phyloP scores from a whole-genome alignment of 208 protist species.

The Trypanosoma congolense region DNA sequence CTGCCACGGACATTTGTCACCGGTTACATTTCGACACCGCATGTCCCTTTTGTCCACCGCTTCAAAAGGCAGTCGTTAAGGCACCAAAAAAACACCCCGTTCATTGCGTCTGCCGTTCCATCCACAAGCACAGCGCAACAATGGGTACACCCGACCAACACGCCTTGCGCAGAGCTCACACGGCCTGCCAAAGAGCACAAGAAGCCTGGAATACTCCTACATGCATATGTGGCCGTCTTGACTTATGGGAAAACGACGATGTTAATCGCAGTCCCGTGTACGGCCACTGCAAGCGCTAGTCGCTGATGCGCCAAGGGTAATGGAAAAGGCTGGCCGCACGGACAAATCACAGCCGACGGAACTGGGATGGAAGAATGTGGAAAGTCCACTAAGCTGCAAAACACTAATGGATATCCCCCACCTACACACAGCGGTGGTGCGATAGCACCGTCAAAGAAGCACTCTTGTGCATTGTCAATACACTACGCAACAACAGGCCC shows the following conservation, averaged over 20 bases:
- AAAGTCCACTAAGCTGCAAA: background rate
- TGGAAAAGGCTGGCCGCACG: slow-evolving; percentile 35
- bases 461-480: slow-evolving; percentile 16
- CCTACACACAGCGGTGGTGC: background rate
- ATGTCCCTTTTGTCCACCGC: slow-evolving; percentile 42
- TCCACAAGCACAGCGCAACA: slow-evolving; percentile 43
- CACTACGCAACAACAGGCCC: slow-evolving; percentile 17
- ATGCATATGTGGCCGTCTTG: slow-evolving; percentile 66
- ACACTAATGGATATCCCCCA: background rate
- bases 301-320: slow-evolving; percentile 55
- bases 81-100: slow-evolving; percentile 60
- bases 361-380: slow-evolving; percentile 1
- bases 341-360: background rate
- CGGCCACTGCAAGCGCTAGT: slow-evolving; percentile 42
- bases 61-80: slow-evolving; percentile 42
- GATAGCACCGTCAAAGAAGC: background rate
- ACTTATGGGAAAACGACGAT: slow-evolving; percentile 67
- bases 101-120: slow-evolving; percentile 50
- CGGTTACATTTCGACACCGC: slow-evolving; percentile 40
- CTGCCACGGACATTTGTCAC: background rate
- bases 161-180: slow-evolving; percentile 34
- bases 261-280: slow-evolving; percentile 56
- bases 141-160: slow-evolving; percentile 37
- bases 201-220: slow-evolving; percentile 40
- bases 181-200: slow-evolving; percentile 36